These are phyloP conservation scores for Monilinia fructicola DNA, from an alignment of 2,329 filamentous ascomycete species.

Conservation along the genomic window DNA sequence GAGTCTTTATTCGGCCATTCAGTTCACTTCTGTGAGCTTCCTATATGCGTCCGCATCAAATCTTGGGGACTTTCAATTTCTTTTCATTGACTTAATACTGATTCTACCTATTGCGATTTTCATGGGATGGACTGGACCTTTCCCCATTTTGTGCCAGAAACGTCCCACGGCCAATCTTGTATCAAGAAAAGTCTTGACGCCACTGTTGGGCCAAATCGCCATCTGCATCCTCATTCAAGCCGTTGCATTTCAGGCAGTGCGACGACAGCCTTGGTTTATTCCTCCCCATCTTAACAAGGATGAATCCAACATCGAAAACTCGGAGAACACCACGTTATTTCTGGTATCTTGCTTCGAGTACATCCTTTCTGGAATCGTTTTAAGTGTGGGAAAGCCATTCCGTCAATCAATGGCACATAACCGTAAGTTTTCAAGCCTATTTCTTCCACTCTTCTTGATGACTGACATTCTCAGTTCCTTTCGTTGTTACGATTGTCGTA, in stretches of 20 bases:
- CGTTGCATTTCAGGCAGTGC: constrained; percentile 70
- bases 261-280: constrained; percentile 79
- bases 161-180: constrained; percentile 90
- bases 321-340: constrained; percentile 90
- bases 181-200: constrained; percentile 85
- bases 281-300: constrained; percentile 75
- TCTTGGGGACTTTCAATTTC: constrained; percentile 94
- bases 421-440: constrained; percentile 52
- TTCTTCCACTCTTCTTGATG: background rate
- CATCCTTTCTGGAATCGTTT: constrained; percentile 81
- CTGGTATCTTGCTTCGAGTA: constrained; percentile 92
- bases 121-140: constrained; percentile 96
- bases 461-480: constrained; percentile 62
- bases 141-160: constrained; percentile 73
- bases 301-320: constrained; percentile 84
- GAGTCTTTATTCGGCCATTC: constrained; percentile 98
- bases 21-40: constrained; percentile 96
- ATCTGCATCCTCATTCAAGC: constrained; percentile 79
- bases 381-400: constrained; percentile 91
- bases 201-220: constrained; percentile 82
- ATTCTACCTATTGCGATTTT: constrained; percentile 97
- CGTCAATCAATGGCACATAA: constrained; percentile 78
- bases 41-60: constrained; percentile 93
- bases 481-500: constrained; percentile 72
- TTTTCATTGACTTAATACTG: constrained; percentile 89